A percentile compares a stretch with the other conserved stretches of the same genome.
phyloP scores from a whole-genome alignment of 148 eudicot genomes.

The Rhododendron ovatum region DNA sequence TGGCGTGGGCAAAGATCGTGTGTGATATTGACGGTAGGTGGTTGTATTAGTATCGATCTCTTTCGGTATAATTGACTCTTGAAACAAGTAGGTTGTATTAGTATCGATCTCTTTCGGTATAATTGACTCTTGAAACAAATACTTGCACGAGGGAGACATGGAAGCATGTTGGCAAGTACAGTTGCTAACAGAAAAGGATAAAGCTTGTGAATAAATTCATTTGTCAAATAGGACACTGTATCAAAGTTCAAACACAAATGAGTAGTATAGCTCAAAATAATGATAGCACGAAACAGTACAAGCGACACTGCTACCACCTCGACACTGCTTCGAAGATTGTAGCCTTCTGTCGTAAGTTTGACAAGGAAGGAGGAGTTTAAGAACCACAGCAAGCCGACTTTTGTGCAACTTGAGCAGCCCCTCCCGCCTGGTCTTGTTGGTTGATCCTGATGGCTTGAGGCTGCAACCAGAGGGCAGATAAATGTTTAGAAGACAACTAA shows the following conservation, averaged over 20 bases:
- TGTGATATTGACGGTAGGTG: background rate
- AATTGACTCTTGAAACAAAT: background rate
- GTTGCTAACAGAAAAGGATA: background rate
- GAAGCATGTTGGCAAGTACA: background rate
- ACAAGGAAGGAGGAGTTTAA: constrained; percentile 1
- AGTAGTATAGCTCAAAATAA: background rate
- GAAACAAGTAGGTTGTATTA: background rate
- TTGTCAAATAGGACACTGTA: constrained; percentile 1
- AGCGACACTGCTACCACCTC: background rate
- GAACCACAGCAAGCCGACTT: constrained; percentile 88
- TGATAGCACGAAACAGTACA: background rate
- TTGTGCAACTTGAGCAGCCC: constrained; percentile 47
- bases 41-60: background rate
- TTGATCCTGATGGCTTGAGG: constrained; percentile 63
- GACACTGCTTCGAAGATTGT: background rate
- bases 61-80: no score
- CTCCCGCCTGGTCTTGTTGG: constrained; percentile 47
- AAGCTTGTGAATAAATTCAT: background rate
- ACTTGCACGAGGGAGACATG: background rate
- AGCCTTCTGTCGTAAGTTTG: background rate
- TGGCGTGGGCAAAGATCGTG: background rate
- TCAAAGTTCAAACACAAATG: constrained; percentile 2
- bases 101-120: background rate
- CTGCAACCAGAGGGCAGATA: constrained; percentile 27
- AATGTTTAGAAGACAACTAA: background rate